Base-by-base conservation (phyloP, 257 asterid genomes). In the Solanum acaule region DNA sequence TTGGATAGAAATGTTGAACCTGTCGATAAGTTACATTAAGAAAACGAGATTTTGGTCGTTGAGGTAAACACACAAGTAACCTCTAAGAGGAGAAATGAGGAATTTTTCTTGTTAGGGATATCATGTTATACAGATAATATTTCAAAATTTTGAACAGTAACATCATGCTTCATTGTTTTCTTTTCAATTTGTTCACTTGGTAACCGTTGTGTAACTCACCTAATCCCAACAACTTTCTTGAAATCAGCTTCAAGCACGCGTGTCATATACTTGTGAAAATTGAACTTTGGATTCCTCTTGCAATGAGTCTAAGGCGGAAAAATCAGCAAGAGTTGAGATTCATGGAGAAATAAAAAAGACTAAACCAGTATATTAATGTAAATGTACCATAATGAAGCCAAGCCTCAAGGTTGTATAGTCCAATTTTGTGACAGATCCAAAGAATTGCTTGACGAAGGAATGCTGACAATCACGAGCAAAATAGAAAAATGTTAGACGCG, bases 171-270 rank as follows among this genome's bases (percentile, higher is more conserved):
- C 27, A 1, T 44, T 79, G 40, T 79, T 79, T 44, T 16, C 10
- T 79, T 79, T 44, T 12, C 27, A 72, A 22, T 86, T 52, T 49
- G 40, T 27, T 44, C 38, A 79, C 67, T 79, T 68, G 34, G 75
- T 68, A 6, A 27, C 22, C 37, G 0, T 70, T 29, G 86, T 49
- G 14, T 15, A 38, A 68, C 37, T 89, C 87, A 88, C 92, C 92
- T 91, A 59, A 91, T 91, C 31, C 93, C 93, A 31, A 91, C 93
- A 52, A 91, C 93, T 88, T 86, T 91, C 79, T 86, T 91, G 42
- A 88, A 91, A 86, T 91, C 93, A 4, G 89, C 91, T 88, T 91
- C 93, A 61, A 89, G 88, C 40, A 90, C 93, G 67, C 92, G 90
- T 15, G 87, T 90, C 88, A 91, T 89, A 81, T 89, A 91, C 89